Evolutionary conservation across 2,329 filamentous ascomycete genomes (phyloP).

Genomic region (Exophiala bonariae): DNA sequence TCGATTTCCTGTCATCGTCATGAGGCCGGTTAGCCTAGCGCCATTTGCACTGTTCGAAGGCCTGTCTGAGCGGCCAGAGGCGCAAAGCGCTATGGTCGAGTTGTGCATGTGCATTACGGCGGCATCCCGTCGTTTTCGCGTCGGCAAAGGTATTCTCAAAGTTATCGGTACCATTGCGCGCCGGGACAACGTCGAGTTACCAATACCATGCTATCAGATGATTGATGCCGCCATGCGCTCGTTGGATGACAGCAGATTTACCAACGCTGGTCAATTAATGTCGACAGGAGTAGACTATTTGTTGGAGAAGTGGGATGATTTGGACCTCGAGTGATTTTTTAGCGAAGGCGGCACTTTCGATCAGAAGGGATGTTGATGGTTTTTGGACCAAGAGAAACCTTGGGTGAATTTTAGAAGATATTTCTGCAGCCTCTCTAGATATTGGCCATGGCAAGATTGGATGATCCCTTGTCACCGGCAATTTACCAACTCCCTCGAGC

Average conservation of each 20-base stretch:
- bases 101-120: slow-evolving; percentile 30
- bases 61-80: slow-evolving; percentile 23
- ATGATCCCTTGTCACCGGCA: too few relatives aligned
- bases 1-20: slow-evolving; percentile 33
- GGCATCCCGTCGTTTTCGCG: slow-evolving; percentile 29
- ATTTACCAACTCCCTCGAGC: too few relatives aligned
- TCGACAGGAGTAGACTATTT: slow-evolving; percentile 32
- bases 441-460: too few relatives aligned
- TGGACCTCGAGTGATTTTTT: slow-evolving; percentile 14
- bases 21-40: slow-evolving; percentile 33
- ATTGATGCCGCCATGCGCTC: slow-evolving; percentile 24
- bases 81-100: slow-evolving; percentile 30
- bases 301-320: slow-evolving; percentile 32
- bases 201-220: slow-evolving; percentile 20
- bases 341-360: too few relatives aligned
- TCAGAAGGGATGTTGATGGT: too few relatives aligned
- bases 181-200: slow-evolving; percentile 27
- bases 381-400: too few relatives aligned
- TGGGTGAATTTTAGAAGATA: too few relatives aligned
- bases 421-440: too few relatives aligned
- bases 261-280: too few relatives aligned
- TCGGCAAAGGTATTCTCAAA: slow-evolving; percentile 31
- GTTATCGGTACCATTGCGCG: slow-evolving; percentile 32
- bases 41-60: slow-evolving; percentile 33
- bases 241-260: slow-evolving; percentile 14